Evolutionary conservation across 1,284 basidiomycete species (phyloP), one percentile per base, ranked within the genome.

Genomic region (Austroboletus rostrupii): DNA sequence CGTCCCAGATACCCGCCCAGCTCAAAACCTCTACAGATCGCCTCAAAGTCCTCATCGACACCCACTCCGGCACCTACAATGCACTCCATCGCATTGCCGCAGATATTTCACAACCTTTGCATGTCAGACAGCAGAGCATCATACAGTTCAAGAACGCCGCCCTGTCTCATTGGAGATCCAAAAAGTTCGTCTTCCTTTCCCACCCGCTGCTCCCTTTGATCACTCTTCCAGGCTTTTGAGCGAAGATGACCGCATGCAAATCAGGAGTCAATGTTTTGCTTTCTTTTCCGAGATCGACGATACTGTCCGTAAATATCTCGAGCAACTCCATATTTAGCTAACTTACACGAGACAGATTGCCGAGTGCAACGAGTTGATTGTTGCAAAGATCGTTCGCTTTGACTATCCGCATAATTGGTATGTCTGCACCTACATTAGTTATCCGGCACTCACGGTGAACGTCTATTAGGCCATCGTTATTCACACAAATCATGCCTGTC

Each of bases 61-160:
- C 61, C 29, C 80, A 70, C 38, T 72, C 79, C 45, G 88, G 88
- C 39, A 77, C 82, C 0, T 85, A 78, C 60, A 80, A 87, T 61
- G 76, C 76, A n/a, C 70, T 91, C 41, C 80, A 86, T 56, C 77
- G 82, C 56, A 88, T 91, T 64, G 84, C 87, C 28, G 71, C 79
- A 31, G 76, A 81, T 58, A 71, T 68, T 55, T 67, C 73, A 1
- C 65, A 83, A 16, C 80, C 85, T 16, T 63, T 87, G 26, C 70
- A 70, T n/a, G 75, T 89, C 42, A 80, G 88, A 38, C 81, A 87
- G 59, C 83, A 86, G 60, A 79, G 83, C 37, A 88, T 90, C 55
- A 88, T 91, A 50, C 88, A 90, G 60, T 86, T 90, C 68, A 91
- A 91, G 67, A 91, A 91, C 56, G 72, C 75, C 2, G 83, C 80